Conservation (phyloP, 2,329 filamentous ascomycete genomes). For the Fusarium sp. region DNA sequence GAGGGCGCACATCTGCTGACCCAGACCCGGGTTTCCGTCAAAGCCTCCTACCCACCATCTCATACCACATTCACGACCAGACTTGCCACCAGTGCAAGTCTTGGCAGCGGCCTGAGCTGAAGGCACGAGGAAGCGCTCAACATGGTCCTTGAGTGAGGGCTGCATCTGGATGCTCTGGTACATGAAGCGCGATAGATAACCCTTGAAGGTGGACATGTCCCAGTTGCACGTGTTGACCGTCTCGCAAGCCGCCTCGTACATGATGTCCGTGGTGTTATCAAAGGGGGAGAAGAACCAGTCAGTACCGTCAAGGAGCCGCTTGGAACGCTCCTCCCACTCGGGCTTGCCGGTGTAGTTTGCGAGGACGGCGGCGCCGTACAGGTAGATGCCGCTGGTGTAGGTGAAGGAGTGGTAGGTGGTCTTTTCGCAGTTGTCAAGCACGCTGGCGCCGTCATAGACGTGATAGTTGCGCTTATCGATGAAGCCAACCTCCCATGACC, state of each 20-base stretch:
- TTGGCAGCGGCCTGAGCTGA: constrained; percentile 67
- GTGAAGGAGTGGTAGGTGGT: constrained; percentile 70
- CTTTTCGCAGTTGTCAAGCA: constrained; percentile 64
- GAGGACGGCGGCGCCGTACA: constrained; percentile 73
- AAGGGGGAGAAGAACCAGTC: constrained; percentile 66
- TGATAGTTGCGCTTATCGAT: constrained; percentile 63
- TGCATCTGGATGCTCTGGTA: constrained; percentile 68
- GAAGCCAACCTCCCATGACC: constrained; percentile 68
- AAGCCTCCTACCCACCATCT: constrained; percentile 71
- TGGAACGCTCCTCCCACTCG: constrained; percentile 66
- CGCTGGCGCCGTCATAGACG: constrained; percentile 73
- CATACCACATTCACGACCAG: constrained; percentile 68
- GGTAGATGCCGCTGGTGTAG: constrained; percentile 73
- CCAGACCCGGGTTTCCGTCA: constrained; percentile 67
- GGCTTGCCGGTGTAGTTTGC: constrained; percentile 68
- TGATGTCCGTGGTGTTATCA: constrained; percentile 66
- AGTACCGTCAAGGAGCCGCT: constrained; percentile 64
- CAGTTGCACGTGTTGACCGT: constrained; percentile 65
- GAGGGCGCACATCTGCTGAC: constrained; percentile 74
- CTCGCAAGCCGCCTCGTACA: constrained; percentile 78
- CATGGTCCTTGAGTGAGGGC: constrained; percentile 62
- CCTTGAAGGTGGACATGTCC: constrained; percentile 78
- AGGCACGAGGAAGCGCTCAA: constrained; percentile 61
- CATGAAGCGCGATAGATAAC: constrained; percentile 73
- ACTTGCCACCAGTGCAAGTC: constrained; percentile 67